phyloP scores from a whole-genome alignment of 2,329 filamentous ascomycete genomes.

The Lachnellula occidentalis region DNA sequence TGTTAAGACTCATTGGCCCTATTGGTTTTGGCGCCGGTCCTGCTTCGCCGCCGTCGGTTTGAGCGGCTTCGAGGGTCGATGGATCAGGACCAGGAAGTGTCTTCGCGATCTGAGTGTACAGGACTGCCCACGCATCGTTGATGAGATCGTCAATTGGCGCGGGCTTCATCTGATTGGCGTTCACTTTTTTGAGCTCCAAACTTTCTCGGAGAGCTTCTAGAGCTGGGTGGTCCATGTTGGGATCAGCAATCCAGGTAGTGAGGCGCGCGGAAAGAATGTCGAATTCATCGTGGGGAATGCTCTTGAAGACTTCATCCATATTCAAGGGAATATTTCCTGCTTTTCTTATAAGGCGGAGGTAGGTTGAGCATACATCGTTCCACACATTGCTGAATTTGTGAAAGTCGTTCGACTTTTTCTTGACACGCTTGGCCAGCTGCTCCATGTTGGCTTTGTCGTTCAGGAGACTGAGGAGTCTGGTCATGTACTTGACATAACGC shows the following conservation, averaged over 20 bases:
- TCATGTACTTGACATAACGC: conserved; percentile 64
- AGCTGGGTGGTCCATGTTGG: conserved; percentile 40
- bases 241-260: conserved; percentile 51
- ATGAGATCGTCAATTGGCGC: conserved; percentile 88
- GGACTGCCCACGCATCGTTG: conserved; percentile 76
- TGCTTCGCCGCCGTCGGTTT: conserved; percentile 44
- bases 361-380: conserved; percentile 26
- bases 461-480: conserved; percentile 53
- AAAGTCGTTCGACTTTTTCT: conserved; percentile 55
- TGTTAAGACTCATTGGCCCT: conserved; percentile 30
- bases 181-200: conserved; percentile 70
- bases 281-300: conserved; percentile 61
- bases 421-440: conserved; percentile 56
- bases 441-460: conserved; percentile 59
- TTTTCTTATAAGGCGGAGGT: conserved; percentile 48
- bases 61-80: conserved; percentile 40
- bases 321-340: conserved; percentile 52
- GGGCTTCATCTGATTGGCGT: conserved; percentile 81
- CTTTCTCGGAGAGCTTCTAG: conserved; percentile 61
- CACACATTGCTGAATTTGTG: conserved; percentile 24
- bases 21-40: conserved; percentile 9
- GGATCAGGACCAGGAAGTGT: conserved; percentile 40
- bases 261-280: conserved; percentile 51
- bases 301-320: conserved; percentile 62
- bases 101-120: conserved; percentile 64